A percentile compares a stretch with the other conserved stretches of the same genome.
Evolutionary conservation across 2,329 filamentous ascomycete species (phyloP).

Genomic region (Ceratocystis smalleyi): DNA sequence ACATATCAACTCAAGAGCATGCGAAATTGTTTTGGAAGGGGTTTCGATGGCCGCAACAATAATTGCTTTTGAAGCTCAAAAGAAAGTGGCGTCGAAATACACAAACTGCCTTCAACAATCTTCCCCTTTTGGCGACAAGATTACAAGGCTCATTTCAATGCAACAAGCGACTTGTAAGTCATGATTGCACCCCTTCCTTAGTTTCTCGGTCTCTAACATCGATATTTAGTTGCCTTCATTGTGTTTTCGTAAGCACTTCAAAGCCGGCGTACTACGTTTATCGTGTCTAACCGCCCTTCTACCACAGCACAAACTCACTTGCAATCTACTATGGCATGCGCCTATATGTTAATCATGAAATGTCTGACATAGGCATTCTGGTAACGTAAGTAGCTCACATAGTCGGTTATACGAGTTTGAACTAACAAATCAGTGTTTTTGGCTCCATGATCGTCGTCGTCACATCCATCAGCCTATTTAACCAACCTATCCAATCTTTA

Average conservation of each 20-base stretch:
- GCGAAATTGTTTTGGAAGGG: conserved; percentile 28
- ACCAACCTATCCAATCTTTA: conserved; percentile 25
- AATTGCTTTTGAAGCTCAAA: conserved; percentile 29
- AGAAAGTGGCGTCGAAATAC: conserved; percentile 25
- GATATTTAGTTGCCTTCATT: conserved; percentile 8
- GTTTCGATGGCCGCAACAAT: conserved; percentile 30
- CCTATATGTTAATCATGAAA: conserved; percentile 18
- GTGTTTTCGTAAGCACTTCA: conserved; percentile 8
- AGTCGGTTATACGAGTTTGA: background rate
- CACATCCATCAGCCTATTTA: conserved; percentile 23
- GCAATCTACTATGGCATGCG: conserved; percentile 19
- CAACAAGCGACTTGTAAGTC: conserved; percentile 20
- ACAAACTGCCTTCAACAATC: conserved; percentile 25
- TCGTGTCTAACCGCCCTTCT: background rate
- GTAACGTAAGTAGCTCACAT: conserved; percentile 18
- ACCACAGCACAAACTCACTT: conserved; percentile 18
- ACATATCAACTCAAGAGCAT: conserved; percentile 25
- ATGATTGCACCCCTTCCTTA: background rate
- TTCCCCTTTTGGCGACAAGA: conserved; percentile 21
- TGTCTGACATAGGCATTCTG: conserved; percentile 18
- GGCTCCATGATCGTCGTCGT: conserved; percentile 22
- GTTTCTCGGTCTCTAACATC: background rate
- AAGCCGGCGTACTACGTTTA: background rate
- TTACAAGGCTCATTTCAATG: conserved; percentile 19
- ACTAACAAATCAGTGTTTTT: conserved; percentile 18